Percentiles rank a stretch among this genome's conserved stretches.
Evolutionary conservation across 345 rosid genomes (phyloP).

Genomic region (Trapa bicornis): DNA sequence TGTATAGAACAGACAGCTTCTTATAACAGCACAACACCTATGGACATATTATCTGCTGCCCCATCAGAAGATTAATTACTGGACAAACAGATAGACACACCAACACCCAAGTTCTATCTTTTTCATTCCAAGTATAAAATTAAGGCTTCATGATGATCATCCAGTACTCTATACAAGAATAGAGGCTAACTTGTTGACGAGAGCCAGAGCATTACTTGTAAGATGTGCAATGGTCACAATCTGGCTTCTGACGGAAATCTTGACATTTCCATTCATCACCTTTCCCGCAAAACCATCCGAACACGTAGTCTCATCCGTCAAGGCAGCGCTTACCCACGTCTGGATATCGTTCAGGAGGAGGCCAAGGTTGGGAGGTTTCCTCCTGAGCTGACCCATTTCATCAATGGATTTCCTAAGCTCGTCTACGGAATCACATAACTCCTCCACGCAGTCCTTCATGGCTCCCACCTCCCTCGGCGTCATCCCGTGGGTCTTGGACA

Average conservation of each 20-base stretch:
- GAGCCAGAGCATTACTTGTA: constrained; percentile 25
- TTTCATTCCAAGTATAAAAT: background rate
- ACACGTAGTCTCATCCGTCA: constrained; percentile 35
- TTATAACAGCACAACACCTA: background rate
- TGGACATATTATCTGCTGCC: background rate
- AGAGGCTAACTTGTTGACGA: constrained; percentile 19
- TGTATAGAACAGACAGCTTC: background rate
- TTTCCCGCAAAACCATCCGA: constrained; percentile 21
- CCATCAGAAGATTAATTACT: background rate
- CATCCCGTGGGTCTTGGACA: constrained; percentile 11
- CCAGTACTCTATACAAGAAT: background rate
- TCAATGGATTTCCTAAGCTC: constrained; percentile 14
- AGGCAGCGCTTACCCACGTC: constrained; percentile 34
- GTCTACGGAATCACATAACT: constrained; percentile 14
- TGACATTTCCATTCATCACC: constrained; percentile 14
- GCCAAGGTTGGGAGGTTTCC: constrained; percentile 11
- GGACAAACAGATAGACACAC: background rate
- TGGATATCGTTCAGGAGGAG: constrained; percentile 17
- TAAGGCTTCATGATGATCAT: background rate
- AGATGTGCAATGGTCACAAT: constrained; percentile 17
- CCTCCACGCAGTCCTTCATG: constrained; percentile 25
- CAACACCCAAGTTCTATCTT: background rate
- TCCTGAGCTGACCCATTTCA: constrained; percentile 13
- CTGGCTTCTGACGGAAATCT: constrained; percentile 7
- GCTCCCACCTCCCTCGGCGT: constrained; percentile 19